phyloP scores from a whole-genome alignment of 2,329 filamentous ascomycete species.

The Aspergillus oerlinghausenensis region DNA sequence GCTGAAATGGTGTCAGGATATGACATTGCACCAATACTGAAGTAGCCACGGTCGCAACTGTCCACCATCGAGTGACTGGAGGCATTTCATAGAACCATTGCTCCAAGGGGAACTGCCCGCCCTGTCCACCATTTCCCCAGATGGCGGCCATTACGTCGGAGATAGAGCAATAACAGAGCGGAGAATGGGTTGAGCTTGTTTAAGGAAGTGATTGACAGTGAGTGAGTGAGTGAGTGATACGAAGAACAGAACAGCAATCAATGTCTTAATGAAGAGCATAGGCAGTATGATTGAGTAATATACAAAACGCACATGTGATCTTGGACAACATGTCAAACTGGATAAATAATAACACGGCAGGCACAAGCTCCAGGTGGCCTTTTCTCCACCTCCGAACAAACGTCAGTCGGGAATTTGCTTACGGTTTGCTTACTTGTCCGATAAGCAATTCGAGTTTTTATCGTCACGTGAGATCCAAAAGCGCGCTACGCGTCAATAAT shows the following conservation, averaged over 20 bases:
- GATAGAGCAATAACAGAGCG: background rate
- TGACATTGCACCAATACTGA: slow-evolving; percentile 90
- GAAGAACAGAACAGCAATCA: background rate
- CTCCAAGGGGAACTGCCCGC: slow-evolving; percentile 72
- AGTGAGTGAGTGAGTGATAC: background rate
- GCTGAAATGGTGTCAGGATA: slow-evolving; percentile 85
- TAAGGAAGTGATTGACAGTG: background rate
- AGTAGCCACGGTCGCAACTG: slow-evolving; percentile 80
- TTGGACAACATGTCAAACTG: background rate
- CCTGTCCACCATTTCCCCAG: slow-evolving; percentile 43
- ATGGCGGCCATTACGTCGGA: slow-evolving; percentile 37
- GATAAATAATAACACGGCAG: background rate
- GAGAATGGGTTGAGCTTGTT: background rate
- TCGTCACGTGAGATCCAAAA: slow-evolving; percentile 7
- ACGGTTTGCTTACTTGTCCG: slow-evolving; percentile 8
- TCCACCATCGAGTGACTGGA: slow-evolving; percentile 94
- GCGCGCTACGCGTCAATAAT: slow-evolving; percentile 21
- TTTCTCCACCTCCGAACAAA: slow-evolving; percentile 10
- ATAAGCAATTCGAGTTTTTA: slow-evolving; percentile 1
- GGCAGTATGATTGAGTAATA: background rate
- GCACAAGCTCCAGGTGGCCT: slow-evolving; percentile 19
- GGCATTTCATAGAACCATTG: slow-evolving; percentile 99
- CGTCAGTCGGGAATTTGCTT: background rate
- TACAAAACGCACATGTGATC: background rate
- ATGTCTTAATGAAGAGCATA: background rate